Evolutionary conservation across 768 basidiomycete genomes (phyloP).

Genomic region (Kwoniella newhampshirensis): DNA sequence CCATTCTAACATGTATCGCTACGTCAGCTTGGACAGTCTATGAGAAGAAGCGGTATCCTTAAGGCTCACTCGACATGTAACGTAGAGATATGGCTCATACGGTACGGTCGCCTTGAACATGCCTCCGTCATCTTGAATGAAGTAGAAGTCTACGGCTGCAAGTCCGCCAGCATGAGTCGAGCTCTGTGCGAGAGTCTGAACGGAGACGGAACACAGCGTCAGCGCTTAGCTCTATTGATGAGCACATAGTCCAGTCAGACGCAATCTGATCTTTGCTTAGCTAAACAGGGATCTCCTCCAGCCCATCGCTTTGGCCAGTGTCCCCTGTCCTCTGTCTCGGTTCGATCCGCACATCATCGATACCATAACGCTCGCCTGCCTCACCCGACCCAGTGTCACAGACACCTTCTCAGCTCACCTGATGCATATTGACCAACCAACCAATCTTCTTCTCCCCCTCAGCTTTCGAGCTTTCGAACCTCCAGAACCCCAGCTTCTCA

Average conservation of each 20-base stretch:
- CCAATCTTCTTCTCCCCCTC: constrained; percentile 70
- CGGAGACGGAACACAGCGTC: neutral
- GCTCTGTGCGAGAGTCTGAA: constrained; percentile 80
- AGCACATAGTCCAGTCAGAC: neutral
- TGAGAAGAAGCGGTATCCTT: too few species aligned
- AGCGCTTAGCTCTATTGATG: neutral
- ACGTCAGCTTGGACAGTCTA: too few species aligned
- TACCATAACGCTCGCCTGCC: too few species aligned
- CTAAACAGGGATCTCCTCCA: too few species aligned
- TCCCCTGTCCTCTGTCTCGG: too few species aligned
- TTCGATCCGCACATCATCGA: too few species aligned
- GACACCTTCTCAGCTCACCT: constrained; percentile 68
- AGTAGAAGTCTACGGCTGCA: constrained; percentile 92
- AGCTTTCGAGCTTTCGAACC: constrained; percentile 64
- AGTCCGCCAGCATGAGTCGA: constrained; percentile 77
- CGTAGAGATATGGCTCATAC: constrained; percentile 92
- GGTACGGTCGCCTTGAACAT: constrained; percentile 92
- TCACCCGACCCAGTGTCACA: too few species aligned
- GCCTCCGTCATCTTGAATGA: constrained; percentile 92
- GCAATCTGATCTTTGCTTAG: too few species aligned
- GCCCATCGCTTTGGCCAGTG: too few species aligned
- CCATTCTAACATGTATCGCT: constrained; percentile 62
- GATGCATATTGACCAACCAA: constrained; percentile 99
- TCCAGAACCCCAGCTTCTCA: constrained; percentile 83
- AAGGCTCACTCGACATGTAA: constrained; percentile 77